Base-by-base conservation (phyloP, 495 filamentous ascomycete genomes). In the Neurospora discreta region DNA sequence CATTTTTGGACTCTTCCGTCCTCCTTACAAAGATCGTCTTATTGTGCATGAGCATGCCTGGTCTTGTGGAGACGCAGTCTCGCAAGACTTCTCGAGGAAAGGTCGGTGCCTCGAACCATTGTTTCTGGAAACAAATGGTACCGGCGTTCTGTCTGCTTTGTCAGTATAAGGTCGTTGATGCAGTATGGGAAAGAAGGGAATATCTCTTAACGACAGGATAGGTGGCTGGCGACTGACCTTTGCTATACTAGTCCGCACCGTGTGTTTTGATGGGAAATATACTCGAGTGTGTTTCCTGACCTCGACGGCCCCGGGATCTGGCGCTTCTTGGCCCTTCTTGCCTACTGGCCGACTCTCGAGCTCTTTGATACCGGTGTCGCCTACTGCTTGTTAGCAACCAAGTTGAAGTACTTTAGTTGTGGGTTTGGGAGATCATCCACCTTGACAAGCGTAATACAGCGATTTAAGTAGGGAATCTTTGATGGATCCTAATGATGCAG, bases 21-120 rank as follows among this genome's bases (percentile, higher is more conserved):
- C 84, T 87, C 13, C 88, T 84, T 7, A 89, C 91, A 72, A 90
- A 92, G 42, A 95, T 81, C 43, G 96, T 82, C 81, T 99, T 99
- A 78, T 89, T 94, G 81, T 99, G 95, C 85, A 96, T 95, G 71
- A 99, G 82, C 11, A 97, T 73, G 1, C 91, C 90, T 20, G 75
- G 46, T 16, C 94, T 80, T 20, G 80, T 79, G 69, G 91, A 97
- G 60, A 84, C 80, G 77, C 91, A 95, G 73, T 99, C 94, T 20
- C 87, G 87, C 73, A 98, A 75, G 0, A 92, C 75, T n/a, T 84
- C 74, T 18, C 84, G 83, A 0, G 95, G 95, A 74, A 98, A 98
- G 0, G 81, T 85, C 0, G 80, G 71, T 0, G 84, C 78, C 9
- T 89, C 80, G 83, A 89, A 97, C 88, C 89, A 94, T 70, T 85